Conservation (phyloP, 2,329 filamentous ascomycete species). For the Triangularia verruculosa region DNA sequence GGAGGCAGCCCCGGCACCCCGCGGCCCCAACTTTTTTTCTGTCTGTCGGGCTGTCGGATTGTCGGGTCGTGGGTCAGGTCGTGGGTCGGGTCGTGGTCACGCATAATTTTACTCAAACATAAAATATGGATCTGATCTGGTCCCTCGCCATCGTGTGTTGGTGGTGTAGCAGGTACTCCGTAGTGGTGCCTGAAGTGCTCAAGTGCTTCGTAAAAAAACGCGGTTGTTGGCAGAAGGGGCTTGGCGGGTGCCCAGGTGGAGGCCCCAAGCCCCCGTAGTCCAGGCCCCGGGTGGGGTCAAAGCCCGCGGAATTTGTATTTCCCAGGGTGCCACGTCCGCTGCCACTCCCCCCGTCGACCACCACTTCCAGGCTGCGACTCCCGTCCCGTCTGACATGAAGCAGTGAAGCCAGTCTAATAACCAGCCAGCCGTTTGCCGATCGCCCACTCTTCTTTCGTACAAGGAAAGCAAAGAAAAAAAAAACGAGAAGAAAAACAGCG, state of each 20-base stretch:
- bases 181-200: background rate
- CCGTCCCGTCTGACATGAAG: background rate
- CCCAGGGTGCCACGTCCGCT: conserved; percentile 4
- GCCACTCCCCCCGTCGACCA: background rate
- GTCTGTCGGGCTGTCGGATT: background rate
- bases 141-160: no score
- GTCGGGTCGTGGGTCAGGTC: no score
- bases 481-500: background rate
- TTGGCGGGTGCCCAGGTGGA: background rate
- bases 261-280: background rate
- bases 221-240: background rate
- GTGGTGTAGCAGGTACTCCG: no score
- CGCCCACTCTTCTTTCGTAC: background rate
- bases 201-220: background rate
- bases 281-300: background rate
- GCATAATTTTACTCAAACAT: no score
- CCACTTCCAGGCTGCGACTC: background rate
- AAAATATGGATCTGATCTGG: no score
- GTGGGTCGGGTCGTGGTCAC: no score
- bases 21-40: background rate
- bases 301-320: conserved; percentile 1
- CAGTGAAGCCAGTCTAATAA: background rate
- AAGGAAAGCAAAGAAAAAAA: background rate
- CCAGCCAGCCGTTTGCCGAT: background rate
- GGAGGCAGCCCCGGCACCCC: background rate